Percentiles rank a stretch among this genome's conserved stretches.
phyloP scores from a whole-genome alignment of 768 basidiomycete genomes.

The Boletus tomentosulus region DNA sequence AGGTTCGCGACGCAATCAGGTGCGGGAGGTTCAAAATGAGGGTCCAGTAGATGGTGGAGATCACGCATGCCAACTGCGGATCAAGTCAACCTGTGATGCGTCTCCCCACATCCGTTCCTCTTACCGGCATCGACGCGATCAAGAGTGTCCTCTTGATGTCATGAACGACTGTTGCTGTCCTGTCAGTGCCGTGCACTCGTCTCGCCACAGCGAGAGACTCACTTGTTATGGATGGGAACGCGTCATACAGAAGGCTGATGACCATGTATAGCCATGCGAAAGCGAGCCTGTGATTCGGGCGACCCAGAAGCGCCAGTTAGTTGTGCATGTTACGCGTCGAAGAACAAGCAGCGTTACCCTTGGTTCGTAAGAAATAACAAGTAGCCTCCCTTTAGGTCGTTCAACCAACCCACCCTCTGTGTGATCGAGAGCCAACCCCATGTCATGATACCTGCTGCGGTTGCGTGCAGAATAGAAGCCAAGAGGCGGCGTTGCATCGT shows the following conservation, averaged over 20 bases:
- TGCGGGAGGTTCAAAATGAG: slow-evolving; percentile 51
- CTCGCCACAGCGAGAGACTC: slow-evolving; percentile 10
- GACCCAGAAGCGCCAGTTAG: background rate
- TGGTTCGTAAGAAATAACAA: slow-evolving; percentile 76
- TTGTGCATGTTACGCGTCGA: background rate
- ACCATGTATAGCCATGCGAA: slow-evolving; percentile 40
- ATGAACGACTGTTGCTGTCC: slow-evolving; percentile 3
- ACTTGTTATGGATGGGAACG: slow-evolving; percentile 37
- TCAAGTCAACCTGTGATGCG: background rate
- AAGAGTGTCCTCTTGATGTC: slow-evolving; percentile 56
- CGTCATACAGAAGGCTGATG: slow-evolving; percentile 37
- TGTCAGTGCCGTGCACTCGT: background rate
- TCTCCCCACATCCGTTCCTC: background rate
- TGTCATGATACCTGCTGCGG: slow-evolving; percentile 31
- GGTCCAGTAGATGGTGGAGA: slow-evolving; percentile 67
- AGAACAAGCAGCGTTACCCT: slow-evolving; percentile 38
- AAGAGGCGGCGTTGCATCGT: slow-evolving; percentile 12
- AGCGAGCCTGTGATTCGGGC: slow-evolving; percentile 18
- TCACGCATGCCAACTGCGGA: slow-evolving; percentile 40
- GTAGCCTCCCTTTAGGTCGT: slow-evolving; percentile 57
- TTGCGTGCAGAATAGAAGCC: slow-evolving; percentile 30
- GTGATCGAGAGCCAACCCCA: slow-evolving; percentile 32
- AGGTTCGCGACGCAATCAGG: slow-evolving; percentile 43
- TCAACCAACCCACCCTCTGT: slow-evolving; percentile 27
- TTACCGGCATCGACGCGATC: slow-evolving; percentile 65